A percentile compares a stretch with the other conserved stretches of the same genome.
phyloP scores from a whole-genome alignment of 2,329 filamentous ascomycete genomes.

The Beauveria pseudobassiana region DNA sequence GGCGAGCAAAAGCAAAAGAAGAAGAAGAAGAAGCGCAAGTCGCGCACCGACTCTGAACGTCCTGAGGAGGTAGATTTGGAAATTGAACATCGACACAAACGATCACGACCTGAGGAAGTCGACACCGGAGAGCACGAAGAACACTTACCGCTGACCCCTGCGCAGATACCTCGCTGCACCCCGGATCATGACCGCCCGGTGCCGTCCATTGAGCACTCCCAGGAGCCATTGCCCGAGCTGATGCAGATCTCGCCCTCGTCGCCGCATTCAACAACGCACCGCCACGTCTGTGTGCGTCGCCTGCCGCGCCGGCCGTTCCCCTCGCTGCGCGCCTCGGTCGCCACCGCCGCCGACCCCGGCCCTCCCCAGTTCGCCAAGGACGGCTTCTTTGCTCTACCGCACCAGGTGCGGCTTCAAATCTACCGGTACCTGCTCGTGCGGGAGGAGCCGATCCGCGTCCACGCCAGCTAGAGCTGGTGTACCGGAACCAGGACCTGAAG shows the following conservation, averaged over 20 bases:
- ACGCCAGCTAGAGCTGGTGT: constrained; percentile 26
- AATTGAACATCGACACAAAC: neutral
- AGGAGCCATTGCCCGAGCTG: neutral
- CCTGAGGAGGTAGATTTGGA: neutral
- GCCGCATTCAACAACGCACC: neutral
- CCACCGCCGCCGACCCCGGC: neutral
- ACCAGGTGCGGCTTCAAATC: constrained; percentile 24
- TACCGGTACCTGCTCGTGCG: constrained; percentile 26
- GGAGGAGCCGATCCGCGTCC: constrained; percentile 24
- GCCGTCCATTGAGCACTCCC: neutral
- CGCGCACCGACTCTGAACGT: neutral
- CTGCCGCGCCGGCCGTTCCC: neutral
- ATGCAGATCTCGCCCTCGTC: neutral
- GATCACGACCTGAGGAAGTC: neutral
- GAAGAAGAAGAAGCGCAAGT: neutral
- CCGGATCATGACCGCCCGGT: neutral
- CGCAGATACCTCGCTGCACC: neutral
- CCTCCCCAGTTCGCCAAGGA: neutral
- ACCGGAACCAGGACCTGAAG: constrained; percentile 16
- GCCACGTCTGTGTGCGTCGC: neutral
- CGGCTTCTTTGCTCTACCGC: constrained; percentile 17
- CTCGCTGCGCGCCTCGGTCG: too few species aligned
- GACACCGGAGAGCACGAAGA: neutral
- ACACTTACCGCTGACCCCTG: neutral
- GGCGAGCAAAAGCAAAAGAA: neutral